Evolutionary conservation across 1,139 yeast species (phyloP).

Genomic region (Scheffersomyces insectosa): DNA sequence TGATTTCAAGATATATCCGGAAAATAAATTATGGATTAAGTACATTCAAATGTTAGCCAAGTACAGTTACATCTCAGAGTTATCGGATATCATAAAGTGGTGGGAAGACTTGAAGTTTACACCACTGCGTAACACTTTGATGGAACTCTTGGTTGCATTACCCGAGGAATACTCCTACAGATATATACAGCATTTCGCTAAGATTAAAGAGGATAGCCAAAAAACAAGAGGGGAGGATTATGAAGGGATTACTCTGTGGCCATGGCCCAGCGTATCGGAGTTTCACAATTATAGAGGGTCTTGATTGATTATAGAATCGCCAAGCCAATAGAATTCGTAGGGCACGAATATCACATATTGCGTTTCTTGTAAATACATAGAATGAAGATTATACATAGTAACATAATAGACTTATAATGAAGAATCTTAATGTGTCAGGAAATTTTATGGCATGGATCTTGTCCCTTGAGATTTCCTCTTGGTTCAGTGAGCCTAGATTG

Average conservation of each 20-base stretch:
- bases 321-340: no score
- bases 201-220: constrained; percentile 18
- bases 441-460: no score
- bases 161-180: constrained; percentile 42
- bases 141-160: constrained; percentile 36
- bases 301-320: no score
- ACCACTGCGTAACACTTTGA: constrained; percentile 44
- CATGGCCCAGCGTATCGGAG: constrained; percentile 13
- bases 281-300: background rate
- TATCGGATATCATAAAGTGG: constrained; percentile 54
- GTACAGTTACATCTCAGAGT: constrained; percentile 50
- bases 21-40: constrained; percentile 46
- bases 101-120: constrained; percentile 55
- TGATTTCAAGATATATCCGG: constrained; percentile 40
- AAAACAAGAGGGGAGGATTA: background rate
- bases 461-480: no score
- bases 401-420: no score
- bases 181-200: constrained; percentile 40
- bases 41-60: constrained; percentile 54
- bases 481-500: no score
- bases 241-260: constrained; percentile 8
- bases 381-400: no score
- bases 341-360: no score
- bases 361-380: no score
- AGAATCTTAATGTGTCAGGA: no score